Evolutionary conservation across 495 filamentous ascomycete species (phyloP).

Genomic region (Penicillium canariense): DNA sequence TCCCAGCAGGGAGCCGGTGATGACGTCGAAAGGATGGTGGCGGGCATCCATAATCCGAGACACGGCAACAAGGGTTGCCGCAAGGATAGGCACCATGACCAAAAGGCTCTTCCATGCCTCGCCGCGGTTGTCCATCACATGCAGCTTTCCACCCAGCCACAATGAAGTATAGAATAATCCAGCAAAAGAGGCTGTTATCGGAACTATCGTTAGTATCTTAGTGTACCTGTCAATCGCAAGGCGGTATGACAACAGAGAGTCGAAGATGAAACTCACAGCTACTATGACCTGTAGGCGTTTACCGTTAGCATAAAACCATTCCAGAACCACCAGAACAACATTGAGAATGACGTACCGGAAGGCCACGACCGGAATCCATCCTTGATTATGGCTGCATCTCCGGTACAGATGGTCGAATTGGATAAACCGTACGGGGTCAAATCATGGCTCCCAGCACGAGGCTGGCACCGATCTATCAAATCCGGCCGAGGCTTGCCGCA

Average conservation of each 20-base stretch:
- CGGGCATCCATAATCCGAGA: conserved; percentile 72
- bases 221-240: background rate
- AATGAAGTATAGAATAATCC: conserved; percentile 77
- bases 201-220: conserved; percentile 7
- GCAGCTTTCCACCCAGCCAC: conserved; percentile 54
- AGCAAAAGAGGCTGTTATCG: conserved; percentile 58
- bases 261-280: conserved; percentile 45
- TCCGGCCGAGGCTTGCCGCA: conserved; percentile 86
- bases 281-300: conserved; percentile 39
- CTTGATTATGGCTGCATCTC: conserved; percentile 62
- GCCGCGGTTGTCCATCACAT: conserved; percentile 64
- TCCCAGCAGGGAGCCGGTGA: conserved; percentile 72
- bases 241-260: background rate
- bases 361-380: conserved; percentile 89
- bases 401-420: conserved; percentile 65
- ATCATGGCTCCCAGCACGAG: conserved; percentile 39
- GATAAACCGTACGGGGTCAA: conserved; percentile 53
- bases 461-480: conserved; percentile 68
- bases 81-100: conserved; percentile 59
- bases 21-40: conserved; percentile 86
- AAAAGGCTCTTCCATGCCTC: conserved; percentile 72
- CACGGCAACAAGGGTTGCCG: conserved; percentile 53
- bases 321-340: background rate
- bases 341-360: conserved; percentile 50
- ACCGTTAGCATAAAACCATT: background rate